A percentile compares a stretch with the other conserved stretches of the same genome.
These are phyloP conservation scores for Alternaria sp. DNA, from an alignment of 2,329 filamentous ascomycete species.

Conservation along the genomic window DNA sequence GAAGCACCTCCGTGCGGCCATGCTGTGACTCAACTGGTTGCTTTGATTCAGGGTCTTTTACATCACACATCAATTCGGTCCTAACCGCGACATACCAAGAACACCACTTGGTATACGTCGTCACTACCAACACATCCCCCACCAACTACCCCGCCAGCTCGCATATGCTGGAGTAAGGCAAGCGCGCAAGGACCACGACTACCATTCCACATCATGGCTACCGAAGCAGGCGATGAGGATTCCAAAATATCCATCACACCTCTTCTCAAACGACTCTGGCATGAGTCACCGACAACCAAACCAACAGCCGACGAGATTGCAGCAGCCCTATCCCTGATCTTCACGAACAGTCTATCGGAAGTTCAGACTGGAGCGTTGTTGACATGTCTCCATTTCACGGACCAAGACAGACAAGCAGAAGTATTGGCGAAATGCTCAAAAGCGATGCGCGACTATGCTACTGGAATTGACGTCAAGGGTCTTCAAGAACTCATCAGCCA, in stretches of 20 bases:
- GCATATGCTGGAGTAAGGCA: constrained; percentile 13
- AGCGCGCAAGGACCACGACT: constrained; percentile 7
- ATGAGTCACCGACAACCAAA: constrained; percentile 52
- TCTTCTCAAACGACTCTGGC: constrained; percentile 76
- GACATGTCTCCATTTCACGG: constrained; percentile 90
- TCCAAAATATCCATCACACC: constrained; percentile 66
- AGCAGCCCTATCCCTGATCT: constrained; percentile 87
- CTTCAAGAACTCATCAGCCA: constrained; percentile 67
- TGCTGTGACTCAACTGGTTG: constrained; percentile 34
- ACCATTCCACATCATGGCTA: constrained; percentile 31
- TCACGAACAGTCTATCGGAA: constrained; percentile 86
- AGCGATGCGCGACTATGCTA: constrained; percentile 82
- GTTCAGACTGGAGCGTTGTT: constrained; percentile 87
- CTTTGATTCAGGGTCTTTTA: constrained; percentile 4
- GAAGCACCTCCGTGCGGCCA: constrained; percentile 20
- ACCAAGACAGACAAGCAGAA: constrained; percentile 80
- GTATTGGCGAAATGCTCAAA: constrained; percentile 85
- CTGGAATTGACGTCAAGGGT: constrained; percentile 68
- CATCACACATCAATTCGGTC: background rate
- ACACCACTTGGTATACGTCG: background rate
- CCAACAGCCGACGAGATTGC: constrained; percentile 79
- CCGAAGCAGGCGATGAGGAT: constrained; percentile 28
- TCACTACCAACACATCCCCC: constrained; percentile 4
- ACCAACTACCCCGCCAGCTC: constrained; percentile 19
- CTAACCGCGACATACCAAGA: background rate